Conservation (phyloP, 2,329 filamentous ascomycete genomes). For the Trichophaea hybrida region DNA sequence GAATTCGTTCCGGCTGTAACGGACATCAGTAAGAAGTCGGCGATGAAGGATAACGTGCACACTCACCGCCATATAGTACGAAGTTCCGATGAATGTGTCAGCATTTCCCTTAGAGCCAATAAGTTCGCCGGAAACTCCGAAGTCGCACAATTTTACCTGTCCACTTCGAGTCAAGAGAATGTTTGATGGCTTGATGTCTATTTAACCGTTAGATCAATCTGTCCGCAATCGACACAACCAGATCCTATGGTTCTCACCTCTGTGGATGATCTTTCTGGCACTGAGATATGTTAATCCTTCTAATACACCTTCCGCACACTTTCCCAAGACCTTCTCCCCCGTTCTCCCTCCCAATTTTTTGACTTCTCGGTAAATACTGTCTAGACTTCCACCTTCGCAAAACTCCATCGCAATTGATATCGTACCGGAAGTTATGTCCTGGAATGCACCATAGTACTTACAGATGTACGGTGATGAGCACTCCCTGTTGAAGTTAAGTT, state of each 20-base stretch:
- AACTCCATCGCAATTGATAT: constrained; percentile 99
- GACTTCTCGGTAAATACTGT: constrained; percentile 94
- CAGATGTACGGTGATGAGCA: constrained; percentile 95
- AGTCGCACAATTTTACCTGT: constrained; percentile 95
- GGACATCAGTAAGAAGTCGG: constrained; percentile 6
- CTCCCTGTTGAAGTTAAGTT: constrained; percentile 94
- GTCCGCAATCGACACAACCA: background rate
- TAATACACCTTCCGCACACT: constrained; percentile 88
- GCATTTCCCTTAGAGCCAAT: constrained; percentile 88
- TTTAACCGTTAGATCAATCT: constrained; percentile 19
- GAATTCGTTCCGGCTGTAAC: constrained; percentile 67
- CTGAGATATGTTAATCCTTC: constrained; percentile 91
- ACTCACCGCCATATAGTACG: constrained; percentile 80
- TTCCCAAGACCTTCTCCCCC: constrained; percentile 92
- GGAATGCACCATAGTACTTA: constrained; percentile 91
- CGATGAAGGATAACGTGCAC: constrained; percentile 1
- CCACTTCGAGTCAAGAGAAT: constrained; percentile 85
- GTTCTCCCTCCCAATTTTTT: constrained; percentile 89
- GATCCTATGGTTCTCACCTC: constrained; percentile 35
- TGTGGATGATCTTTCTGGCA: constrained; percentile 90
- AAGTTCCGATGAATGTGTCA: constrained; percentile 97
- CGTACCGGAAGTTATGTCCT: constrained; percentile 86
- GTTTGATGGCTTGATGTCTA: constrained; percentile 93
- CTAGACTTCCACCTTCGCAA: constrained; percentile 87
- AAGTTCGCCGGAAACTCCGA: constrained; percentile 93